These are phyloP conservation scores for Fusarium irregulare DNA, from an alignment of 2,329 filamentous ascomycete species.

Conservation along the genomic window DNA sequence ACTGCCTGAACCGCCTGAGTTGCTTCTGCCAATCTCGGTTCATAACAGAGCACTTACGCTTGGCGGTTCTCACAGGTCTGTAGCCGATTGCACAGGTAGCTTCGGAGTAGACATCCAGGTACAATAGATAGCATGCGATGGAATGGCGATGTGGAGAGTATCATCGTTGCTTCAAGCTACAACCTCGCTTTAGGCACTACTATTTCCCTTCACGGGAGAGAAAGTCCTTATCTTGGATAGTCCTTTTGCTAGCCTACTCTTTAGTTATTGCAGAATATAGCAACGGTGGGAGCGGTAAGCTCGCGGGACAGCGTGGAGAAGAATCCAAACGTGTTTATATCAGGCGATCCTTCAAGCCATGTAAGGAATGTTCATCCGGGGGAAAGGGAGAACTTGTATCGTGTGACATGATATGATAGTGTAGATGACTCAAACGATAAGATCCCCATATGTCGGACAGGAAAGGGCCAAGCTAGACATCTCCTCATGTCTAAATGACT, in stretches of 20 bases:
- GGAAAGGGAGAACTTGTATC: neutral
- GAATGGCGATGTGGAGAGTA: neutral
- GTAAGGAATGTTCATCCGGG: neutral
- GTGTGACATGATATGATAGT: neutral
- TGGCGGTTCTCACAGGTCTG: neutral
- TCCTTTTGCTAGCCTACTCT: too few relatives aligned
- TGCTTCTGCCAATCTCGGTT: neutral
- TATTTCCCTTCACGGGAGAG: neutral
- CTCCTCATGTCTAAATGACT: neutral
- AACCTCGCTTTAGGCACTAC: neutral
- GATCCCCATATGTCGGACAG: neutral
- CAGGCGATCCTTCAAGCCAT: neutral
- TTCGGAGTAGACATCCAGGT: neutral
- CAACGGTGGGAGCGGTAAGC: neutral
- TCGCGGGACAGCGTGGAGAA: neutral
- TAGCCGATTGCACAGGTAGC: neutral
- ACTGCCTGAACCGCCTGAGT: neutral
- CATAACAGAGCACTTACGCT: neutral
- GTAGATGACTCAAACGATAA: neutral
- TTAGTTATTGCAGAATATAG: neutral
- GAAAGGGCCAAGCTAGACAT: neutral
- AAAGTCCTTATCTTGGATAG: neutral
- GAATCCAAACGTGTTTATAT: neutral
- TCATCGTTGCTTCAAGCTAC: neutral
- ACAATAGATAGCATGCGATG: neutral